Evolutionary conservation across 2,329 filamentous ascomycete species (phyloP).

Genomic region (Cladosporium sp.): DNA sequence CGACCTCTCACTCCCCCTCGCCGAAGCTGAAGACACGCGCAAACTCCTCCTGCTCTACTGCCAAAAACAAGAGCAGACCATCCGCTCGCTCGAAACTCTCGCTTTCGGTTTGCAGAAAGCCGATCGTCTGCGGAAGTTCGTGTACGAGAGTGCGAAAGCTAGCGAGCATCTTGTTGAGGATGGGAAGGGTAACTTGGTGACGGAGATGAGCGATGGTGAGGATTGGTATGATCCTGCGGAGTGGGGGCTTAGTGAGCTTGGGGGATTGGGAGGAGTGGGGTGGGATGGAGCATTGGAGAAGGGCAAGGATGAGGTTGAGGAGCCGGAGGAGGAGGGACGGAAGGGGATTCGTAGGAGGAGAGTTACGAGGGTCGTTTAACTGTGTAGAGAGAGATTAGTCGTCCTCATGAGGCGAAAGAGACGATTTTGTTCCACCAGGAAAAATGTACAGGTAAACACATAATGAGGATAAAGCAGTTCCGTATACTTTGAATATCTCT

Average conservation of each 20-base stretch:
- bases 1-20: conserved; percentile 68
- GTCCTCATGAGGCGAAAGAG: not conserved
- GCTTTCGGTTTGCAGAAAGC: conserved; percentile 71
- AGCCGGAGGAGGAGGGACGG: conserved; percentile 52
- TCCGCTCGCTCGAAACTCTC: conserved; percentile 67
- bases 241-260: conserved; percentile 61
- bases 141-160: conserved; percentile 74
- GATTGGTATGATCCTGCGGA: conserved; percentile 86
- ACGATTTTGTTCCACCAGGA: not conserved
- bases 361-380: conserved; percentile 15
- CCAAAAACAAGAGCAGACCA: conserved; percentile 83
- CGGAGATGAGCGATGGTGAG: conserved; percentile 81
- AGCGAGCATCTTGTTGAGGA: conserved; percentile 66
- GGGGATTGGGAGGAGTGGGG: conserved; percentile 32
- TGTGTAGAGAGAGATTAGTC: not conserved
- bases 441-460: not conserved
- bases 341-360: conserved; percentile 49
- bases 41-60: conserved; percentile 73
- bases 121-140: conserved; percentile 68
- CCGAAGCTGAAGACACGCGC: conserved; percentile 77
- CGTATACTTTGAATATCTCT: not conserved
- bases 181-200: conserved; percentile 32
- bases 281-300: conserved; percentile 68
- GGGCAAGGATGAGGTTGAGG: conserved; percentile 76
- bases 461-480: not conserved